Percentiles rank a stretch among this genome's conserved stretches.
Conservation (phyloP, 78 protist species). For the Dictyostelium capitatum region DNA sequence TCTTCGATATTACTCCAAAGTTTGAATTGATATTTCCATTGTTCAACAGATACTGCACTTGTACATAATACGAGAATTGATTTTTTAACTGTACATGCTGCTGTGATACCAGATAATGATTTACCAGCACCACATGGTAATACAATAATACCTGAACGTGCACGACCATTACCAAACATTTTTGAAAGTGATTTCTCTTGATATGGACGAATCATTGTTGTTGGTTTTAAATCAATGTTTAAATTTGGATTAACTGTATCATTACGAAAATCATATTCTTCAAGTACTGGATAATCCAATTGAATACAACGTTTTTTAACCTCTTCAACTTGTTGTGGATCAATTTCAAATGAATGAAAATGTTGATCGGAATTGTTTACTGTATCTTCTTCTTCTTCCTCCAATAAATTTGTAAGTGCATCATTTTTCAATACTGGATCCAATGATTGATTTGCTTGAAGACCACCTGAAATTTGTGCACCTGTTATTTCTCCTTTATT, state of each 20-base stretch:
- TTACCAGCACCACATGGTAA: slow-evolving; percentile 99
- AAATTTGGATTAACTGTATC: slow-evolving; percentile 84
- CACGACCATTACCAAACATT: slow-evolving; percentile 98
- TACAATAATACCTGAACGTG: slow-evolving; percentile 99
- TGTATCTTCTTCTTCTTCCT: slow-evolving; percentile 67
- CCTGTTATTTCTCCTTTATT: slow-evolving; percentile 17
- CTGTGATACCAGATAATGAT: slow-evolving; percentile 98
- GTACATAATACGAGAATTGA: slow-evolving; percentile 94
- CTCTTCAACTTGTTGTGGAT: slow-evolving; percentile 65
- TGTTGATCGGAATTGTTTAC: slow-evolving; percentile 77
- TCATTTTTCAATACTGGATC: slow-evolving; percentile 54
- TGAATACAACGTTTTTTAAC: slow-evolving; percentile 90
- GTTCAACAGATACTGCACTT: slow-evolving; percentile 94
- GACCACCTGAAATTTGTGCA: slow-evolving; percentile 68
- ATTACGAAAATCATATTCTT: slow-evolving; percentile 96
- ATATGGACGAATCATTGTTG: slow-evolving; percentile 91
- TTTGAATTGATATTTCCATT: slow-evolving; percentile 96
- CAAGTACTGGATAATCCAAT: slow-evolving; percentile 92
- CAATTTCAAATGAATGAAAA: slow-evolving; percentile 84
- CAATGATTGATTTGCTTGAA: slow-evolving; percentile 51
- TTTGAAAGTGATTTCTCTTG: slow-evolving; percentile 94
- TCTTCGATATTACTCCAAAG: slow-evolving; percentile 90
- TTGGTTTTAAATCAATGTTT: slow-evolving; percentile 91
- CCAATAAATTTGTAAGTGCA: slow-evolving; percentile 5
- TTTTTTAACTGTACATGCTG: slow-evolving; percentile 93